Conservation (phyloP, 1,284 basidiomycete genomes). For the Moesziomyces globuligerus region DNA sequence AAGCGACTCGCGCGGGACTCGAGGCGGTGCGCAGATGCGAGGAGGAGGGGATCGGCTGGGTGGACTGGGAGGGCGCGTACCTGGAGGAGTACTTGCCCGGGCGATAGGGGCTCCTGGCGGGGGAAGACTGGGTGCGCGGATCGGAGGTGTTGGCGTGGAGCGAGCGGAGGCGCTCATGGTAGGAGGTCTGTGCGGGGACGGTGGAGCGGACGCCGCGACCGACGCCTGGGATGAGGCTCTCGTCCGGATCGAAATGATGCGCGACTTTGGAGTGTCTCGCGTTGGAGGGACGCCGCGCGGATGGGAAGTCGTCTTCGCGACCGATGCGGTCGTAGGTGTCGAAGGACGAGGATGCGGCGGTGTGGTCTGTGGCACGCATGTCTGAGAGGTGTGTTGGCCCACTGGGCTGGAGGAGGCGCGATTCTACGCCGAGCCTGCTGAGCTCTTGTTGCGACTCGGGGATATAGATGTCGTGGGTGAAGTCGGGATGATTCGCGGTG, state of each 20-base stretch:
- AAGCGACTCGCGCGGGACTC: conserved; percentile 11
- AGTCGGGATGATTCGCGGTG: conserved; percentile 16
- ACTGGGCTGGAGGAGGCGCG: conserved; percentile 24
- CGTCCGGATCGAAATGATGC: conserved; percentile 26
- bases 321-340: conserved; percentile 52
- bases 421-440: conserved; percentile 39
- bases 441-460: conserved; percentile 41
- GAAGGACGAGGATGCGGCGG: conserved; percentile 32
- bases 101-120: conserved; percentile 30
- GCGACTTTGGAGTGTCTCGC: too few relatives aligned
- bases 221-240: conserved; percentile 52
- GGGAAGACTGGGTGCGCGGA: conserved; percentile 27
- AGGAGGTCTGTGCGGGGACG: conserved; percentile 20
- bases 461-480: conserved; percentile 45
- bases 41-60: conserved; percentile 7
- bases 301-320: conserved; percentile 26
- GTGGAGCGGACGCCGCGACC: conserved; percentile 40
- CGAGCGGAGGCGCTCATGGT: conserved; percentile 25
- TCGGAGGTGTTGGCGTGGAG: conserved; percentile 23
- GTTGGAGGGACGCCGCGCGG: conserved; percentile 4
- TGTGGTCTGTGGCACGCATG: conserved; percentile 19
- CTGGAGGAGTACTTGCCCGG: conserved; percentile 29
- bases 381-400: conserved; percentile 18
- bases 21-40: conserved; percentile 2
- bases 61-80: conserved; percentile 1